Evolutionary conservation across 306 rosid species (phyloP), one percentile per base, ranked within the genome.

Genomic region (Glycine latifolia): DNA sequence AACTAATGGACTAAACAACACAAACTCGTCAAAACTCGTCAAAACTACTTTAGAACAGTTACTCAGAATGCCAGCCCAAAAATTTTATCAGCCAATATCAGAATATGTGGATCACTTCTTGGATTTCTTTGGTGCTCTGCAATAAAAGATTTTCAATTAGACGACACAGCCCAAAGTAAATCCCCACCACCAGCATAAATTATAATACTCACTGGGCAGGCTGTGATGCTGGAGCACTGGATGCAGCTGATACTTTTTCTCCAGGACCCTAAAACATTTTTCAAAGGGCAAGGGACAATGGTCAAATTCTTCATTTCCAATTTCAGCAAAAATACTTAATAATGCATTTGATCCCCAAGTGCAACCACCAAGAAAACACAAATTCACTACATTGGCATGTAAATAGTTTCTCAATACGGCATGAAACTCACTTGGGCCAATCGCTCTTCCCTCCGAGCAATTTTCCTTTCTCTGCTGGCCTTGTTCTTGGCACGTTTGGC

Each of bases 401-500:
- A 39, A 46, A 73, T 50, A 53, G 31, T 26, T 33, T 47, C 49
- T 26, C 7, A 76, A 44, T 10, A 77, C 0, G 33, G 6, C 13
- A 37, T 17, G 62, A 8, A 35, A 37, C 74, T 77, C 75, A 95
- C 99, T 86, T 89, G 97, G 12, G 97, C 95, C 66, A 95, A 81
- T 17, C 99, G 99, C 75, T 95, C 99, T 88, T 93, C 99, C 85
- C 99, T 91, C 56, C 97, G 80, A 10, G 97, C 99, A 46, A 52
- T 0, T 65, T 93, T 95, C 82, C 99, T 90, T 84, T 93, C 99
- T 55, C 99, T 86, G 84, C 97, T 93, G 39, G 99, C 97, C 90
- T 95, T 95, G 94, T 91, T 95, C 95, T 95, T 95, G 39, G 97
- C 97, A 75, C 99, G 88, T 76, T 93, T 93, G 1, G 97, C 97